These are phyloP conservation scores for Aegilops speltoides DNA, from an alignment of 176 grass and related monocot species.

Conservation along the genomic window DNA sequence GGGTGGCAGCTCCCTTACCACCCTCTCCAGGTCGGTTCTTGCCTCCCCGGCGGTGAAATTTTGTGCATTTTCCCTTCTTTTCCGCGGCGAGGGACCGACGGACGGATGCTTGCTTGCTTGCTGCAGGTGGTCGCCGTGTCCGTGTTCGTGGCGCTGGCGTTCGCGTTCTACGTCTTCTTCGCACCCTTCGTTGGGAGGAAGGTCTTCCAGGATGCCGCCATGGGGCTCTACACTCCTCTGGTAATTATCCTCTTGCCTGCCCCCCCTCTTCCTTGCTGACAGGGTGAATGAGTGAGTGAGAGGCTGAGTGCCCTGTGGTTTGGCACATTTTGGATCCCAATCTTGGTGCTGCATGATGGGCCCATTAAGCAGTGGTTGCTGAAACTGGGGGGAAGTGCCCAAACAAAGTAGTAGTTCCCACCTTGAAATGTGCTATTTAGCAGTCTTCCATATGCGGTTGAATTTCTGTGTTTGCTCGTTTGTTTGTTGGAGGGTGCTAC, in stretches of 20 bases:
- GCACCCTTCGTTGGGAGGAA: slow-evolving; percentile 89
- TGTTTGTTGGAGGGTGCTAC: slow-evolving; percentile 24
- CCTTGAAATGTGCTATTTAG: slow-evolving; percentile 27
- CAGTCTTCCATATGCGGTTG: neutral
- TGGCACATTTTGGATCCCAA: slow-evolving; percentile 37
- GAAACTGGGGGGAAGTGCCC: slow-evolving; percentile 18
- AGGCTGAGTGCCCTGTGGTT: slow-evolving; percentile 19
- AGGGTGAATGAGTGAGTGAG: neutral
- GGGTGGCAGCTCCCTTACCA: slow-evolving; percentile 99
- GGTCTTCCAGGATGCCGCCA: slow-evolving; percentile 63
- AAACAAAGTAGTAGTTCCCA: slow-evolving; percentile 28
- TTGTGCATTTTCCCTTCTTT: neutral
- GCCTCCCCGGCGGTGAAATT: neutral
- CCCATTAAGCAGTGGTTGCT: slow-evolving; percentile 27
- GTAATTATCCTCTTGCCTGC: slow-evolving; percentile 40
- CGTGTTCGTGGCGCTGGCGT: slow-evolving; percentile 88
- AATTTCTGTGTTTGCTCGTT: slow-evolving; percentile 22
- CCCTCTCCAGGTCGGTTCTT: slow-evolving; percentile 69
- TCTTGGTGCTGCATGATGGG: slow-evolving; percentile 30
- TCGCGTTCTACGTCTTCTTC: slow-evolving; percentile 99
- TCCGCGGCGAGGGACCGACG: neutral
- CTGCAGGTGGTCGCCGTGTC: slow-evolving; percentile 90
- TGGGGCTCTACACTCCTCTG: slow-evolving; percentile 92
- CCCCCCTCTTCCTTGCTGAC: neutral
- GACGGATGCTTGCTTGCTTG: neutral